Evolutionary conservation across 2,329 filamentous ascomycete genomes (phyloP).

Genomic region (Trichoderma sp.): DNA sequence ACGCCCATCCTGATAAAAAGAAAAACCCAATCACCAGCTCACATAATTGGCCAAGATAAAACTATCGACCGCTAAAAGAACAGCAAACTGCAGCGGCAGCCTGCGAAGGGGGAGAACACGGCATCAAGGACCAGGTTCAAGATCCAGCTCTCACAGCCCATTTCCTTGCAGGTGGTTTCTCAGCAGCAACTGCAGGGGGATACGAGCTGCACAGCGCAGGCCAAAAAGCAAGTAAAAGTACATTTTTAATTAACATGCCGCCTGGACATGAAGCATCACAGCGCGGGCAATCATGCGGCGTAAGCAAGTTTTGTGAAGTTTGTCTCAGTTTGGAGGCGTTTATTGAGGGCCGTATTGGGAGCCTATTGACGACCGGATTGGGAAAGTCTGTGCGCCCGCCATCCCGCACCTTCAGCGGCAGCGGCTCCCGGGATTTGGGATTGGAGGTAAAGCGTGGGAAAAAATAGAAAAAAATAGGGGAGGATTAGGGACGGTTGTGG

Average conservation of each 20-base stretch:
- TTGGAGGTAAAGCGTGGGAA: not conserved
- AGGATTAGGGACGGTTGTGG: not conserved
- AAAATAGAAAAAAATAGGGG: not conserved
- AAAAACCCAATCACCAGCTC: not conserved
- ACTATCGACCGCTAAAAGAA: not conserved
- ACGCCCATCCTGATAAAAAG: not conserved
- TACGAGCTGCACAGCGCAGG: not conserved
- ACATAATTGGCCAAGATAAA: not conserved
- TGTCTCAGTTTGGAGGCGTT: constrained; percentile 22
- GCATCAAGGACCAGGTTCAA: not conserved
- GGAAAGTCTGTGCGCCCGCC: constrained; percentile 25
- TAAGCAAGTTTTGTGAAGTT: not conserved
- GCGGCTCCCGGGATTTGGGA: not conserved
- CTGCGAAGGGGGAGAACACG: not conserved
- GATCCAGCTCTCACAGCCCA: not conserved
- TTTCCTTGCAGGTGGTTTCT: not conserved
- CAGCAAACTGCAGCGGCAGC: constrained; percentile 8
- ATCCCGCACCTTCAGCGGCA: constrained; percentile 11
- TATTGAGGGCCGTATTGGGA: constrained; percentile 31
- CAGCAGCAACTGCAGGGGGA: not conserved
- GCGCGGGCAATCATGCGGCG: not conserved
- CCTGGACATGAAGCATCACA: not conserved
- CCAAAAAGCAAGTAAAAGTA: not conserved
- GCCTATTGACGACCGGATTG: constrained; percentile 41
- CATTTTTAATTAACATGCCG: not conserved